Evolutionary conservation across 192 early-diverging fungal genomes (phyloP).

Genomic region (Paraglomus brasilianum): DNA sequence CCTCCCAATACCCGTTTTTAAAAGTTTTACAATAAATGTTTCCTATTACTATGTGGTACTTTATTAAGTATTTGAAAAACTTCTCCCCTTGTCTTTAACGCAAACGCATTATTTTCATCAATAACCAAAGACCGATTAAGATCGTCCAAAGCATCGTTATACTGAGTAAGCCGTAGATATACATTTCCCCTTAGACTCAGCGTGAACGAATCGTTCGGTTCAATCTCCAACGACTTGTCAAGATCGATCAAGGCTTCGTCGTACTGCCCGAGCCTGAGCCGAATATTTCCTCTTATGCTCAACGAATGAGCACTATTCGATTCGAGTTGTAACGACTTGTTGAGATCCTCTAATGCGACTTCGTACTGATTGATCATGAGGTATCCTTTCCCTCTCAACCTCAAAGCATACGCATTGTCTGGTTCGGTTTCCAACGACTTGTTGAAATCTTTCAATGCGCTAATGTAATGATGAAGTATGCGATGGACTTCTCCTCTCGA

Average conservation of each 20-base stretch:
- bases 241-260: neutral
- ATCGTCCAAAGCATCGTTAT: neutral
- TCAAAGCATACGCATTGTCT: neutral
- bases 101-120: too few relatives aligned
- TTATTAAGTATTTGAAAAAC: too few relatives aligned
- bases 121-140: conserved; percentile 1
- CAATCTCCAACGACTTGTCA: neutral
- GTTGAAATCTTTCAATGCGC: neutral
- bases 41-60: too few relatives aligned
- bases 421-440: neutral
- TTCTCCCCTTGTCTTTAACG: too few relatives aligned
- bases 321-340: neutral
- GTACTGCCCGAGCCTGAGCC: neutral
- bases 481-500: conserved; percentile 14
- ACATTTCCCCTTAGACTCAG: neutral
- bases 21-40: too few relatives aligned
- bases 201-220: neutral
- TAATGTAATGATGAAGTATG: neutral
- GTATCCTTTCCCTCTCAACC: neutral
- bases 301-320: neutral
- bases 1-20: too few relatives aligned
- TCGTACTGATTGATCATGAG: neutral
- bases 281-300: neutral
- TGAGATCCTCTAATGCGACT: neutral
- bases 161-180: neutral